These are phyloP conservation scores for Epichloe bromicola DNA, from an alignment of 2,329 filamentous ascomycete genomes.

Conservation along the genomic window DNA sequence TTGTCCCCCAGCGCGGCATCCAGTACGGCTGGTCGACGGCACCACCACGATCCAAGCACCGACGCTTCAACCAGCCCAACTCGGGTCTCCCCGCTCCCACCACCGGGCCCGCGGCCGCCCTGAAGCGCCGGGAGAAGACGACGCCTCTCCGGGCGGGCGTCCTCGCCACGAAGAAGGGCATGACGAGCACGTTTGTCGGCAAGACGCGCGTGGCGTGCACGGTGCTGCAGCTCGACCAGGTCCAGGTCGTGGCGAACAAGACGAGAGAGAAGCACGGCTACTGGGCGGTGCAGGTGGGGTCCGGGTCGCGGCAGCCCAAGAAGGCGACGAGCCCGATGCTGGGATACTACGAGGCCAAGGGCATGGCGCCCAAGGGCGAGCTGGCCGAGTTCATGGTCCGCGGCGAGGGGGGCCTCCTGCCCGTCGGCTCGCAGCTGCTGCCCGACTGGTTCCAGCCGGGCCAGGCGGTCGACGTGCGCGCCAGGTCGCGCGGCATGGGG, in stretches of 20 bases:
- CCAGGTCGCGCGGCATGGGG: slow-evolving; percentile 72
- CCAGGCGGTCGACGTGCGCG: slow-evolving; percentile 78
- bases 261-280: slow-evolving; percentile 73
- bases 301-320: slow-evolving; percentile 56
- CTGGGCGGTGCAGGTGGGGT: slow-evolving; percentile 83
- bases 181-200: slow-evolving; percentile 80
- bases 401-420: slow-evolving; percentile 56
- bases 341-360: slow-evolving; percentile 76
- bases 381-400: slow-evolving; percentile 81
- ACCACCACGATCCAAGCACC: slow-evolving; percentile 36
- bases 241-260: slow-evolving; percentile 82
- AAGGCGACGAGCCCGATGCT: slow-evolving; percentile 75
- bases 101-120: slow-evolving; percentile 46
- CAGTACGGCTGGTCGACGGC: slow-evolving; percentile 50
- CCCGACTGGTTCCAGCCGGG: slow-evolving; percentile 89
- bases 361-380: slow-evolving; percentile 71
- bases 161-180: slow-evolving; percentile 84
- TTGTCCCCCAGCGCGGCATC: slow-evolving; percentile 33
- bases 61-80: slow-evolving; percentile 47
- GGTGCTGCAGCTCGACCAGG: slow-evolving; percentile 82
- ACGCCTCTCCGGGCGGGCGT: slow-evolving; percentile 64
- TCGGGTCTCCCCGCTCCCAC: slow-evolving; percentile 43
- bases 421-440: slow-evolving; percentile 60
- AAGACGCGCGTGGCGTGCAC: slow-evolving; percentile 75
- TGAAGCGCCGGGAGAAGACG: slow-evolving; percentile 43